Conservation (phyloP, 2,329 filamentous ascomycete species). For the Sporothrix schenckii region DNA sequence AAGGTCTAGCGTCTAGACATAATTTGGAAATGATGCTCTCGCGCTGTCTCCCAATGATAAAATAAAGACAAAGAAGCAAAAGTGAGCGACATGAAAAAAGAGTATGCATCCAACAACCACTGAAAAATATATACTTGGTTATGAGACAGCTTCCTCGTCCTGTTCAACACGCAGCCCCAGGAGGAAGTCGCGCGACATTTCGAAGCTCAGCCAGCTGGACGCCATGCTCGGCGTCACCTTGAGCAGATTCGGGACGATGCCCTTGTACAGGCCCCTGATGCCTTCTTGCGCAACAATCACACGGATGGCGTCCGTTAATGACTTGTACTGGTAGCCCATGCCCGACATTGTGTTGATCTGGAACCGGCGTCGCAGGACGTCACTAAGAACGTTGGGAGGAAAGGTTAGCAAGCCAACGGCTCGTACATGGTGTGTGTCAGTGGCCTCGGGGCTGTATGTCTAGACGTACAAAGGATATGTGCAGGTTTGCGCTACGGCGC, state of each 20-base stretch:
- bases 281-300: conserved; percentile 86
- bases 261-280: conserved; percentile 85
- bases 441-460: neutral
- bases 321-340: conserved; percentile 94
- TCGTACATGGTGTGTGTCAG: neutral
- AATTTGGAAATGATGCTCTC: conserved; percentile 5
- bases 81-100: neutral
- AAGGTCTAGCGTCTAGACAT: neutral
- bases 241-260: conserved; percentile 89
- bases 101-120: neutral
- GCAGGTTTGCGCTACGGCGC: conserved; percentile 93
- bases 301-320: conserved; percentile 77
- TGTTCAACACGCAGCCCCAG: conserved; percentile 59
- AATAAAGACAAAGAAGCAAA: neutral
- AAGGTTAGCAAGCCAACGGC: conserved; percentile 37
- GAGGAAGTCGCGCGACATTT: conserved; percentile 86
- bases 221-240: conserved; percentile 99
- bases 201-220: conserved; percentile 96
- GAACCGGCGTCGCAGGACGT: conserved; percentile 89
- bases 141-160: conserved; percentile 38
- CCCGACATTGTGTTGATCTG: conserved; percentile 99
- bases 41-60: conserved; percentile 10
- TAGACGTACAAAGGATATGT: conserved; percentile 93
- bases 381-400: conserved; percentile 53
- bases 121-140: conserved; percentile 7